Evolutionary conservation across 2,329 filamentous ascomycete species (phyloP).

Genomic region (Colletotrichum phormii): DNA sequence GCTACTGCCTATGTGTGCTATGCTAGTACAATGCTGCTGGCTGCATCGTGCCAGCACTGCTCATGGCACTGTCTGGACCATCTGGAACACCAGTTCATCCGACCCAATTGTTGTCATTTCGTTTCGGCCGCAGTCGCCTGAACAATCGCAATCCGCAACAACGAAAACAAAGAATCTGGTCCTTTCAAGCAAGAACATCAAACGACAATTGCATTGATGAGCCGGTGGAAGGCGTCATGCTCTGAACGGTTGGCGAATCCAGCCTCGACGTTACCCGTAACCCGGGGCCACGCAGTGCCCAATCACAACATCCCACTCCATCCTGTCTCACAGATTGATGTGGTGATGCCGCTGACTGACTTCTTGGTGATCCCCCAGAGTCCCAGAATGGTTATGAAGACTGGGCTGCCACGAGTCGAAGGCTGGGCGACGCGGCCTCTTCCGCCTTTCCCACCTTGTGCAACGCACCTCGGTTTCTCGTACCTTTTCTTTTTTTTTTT

Average conservation of each 20-base stretch:
- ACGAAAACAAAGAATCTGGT: constrained; percentile 15
- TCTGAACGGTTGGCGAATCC: neutral
- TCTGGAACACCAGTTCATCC: neutral
- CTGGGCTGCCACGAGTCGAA: constrained; percentile 28
- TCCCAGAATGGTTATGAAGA: neutral
- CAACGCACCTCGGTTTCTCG: neutral
- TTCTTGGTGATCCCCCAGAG: neutral
- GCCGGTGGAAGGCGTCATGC: constrained; percentile 21
- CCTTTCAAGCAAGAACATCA: constrained; percentile 6
- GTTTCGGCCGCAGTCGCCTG: constrained; percentile 25
- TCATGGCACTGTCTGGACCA: neutral
- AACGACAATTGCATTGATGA: neutral
- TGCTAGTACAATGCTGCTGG: neutral
- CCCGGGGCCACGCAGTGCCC: constrained; percentile 14
- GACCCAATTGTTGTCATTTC: neutral
- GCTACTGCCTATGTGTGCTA: neutral
- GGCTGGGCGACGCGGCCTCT: constrained; percentile 26
- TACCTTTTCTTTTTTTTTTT: constrained; percentile 26
- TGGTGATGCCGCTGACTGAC: neutral
- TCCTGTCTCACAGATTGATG: neutral
- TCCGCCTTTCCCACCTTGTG: constrained; percentile 14
- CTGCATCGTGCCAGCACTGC: neutral
- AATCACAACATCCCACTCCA: neutral
- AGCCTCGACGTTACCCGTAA: constrained; percentile 20
- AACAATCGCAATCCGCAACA: neutral